phyloP scores from a whole-genome alignment of 2,329 filamentous ascomycete genomes.

The Colletotrichum lini region DNA sequence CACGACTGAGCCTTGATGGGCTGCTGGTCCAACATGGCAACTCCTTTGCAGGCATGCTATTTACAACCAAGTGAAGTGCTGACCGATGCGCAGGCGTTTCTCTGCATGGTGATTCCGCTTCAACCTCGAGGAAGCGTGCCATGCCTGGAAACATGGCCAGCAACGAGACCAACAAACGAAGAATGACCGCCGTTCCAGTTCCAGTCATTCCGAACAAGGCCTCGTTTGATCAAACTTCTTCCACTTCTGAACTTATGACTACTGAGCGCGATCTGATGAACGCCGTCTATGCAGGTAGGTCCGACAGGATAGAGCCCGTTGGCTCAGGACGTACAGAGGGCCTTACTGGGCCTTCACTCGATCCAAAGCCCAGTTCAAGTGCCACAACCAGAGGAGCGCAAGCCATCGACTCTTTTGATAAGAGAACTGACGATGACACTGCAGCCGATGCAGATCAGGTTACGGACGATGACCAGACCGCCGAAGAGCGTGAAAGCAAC shows the following conservation, averaged over 20 bases:
- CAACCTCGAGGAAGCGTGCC: slow-evolving; percentile 22
- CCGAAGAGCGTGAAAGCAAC: slow-evolving; percentile 8
- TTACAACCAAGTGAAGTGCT: background rate
- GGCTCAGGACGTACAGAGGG: background rate
- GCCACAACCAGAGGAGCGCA: background rate
- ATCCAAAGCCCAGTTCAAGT: background rate
- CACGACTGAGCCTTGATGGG: no score
- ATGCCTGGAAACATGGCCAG: background rate
- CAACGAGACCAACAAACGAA: slow-evolving; percentile 24
- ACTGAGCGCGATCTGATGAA: slow-evolving; percentile 18
- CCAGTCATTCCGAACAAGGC: background rate
- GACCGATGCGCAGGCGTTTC: background rate
- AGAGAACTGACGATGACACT: slow-evolving; percentile 38
- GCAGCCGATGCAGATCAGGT: slow-evolving; percentile 43
- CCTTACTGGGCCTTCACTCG: background rate
- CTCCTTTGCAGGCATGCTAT: no score
- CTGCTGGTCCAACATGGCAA: background rate
- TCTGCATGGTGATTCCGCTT: background rate
- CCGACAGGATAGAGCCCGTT: background rate
- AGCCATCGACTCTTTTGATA: background rate
- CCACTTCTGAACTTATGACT: background rate
- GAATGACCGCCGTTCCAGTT: background rate
- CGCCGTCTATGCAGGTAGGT: background rate
- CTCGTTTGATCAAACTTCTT: background rate
- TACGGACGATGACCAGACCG: slow-evolving; percentile 25